Evolutionary conservation across 163 green algal species (phyloP).

Genomic region (Chloroidium sp.): DNA sequence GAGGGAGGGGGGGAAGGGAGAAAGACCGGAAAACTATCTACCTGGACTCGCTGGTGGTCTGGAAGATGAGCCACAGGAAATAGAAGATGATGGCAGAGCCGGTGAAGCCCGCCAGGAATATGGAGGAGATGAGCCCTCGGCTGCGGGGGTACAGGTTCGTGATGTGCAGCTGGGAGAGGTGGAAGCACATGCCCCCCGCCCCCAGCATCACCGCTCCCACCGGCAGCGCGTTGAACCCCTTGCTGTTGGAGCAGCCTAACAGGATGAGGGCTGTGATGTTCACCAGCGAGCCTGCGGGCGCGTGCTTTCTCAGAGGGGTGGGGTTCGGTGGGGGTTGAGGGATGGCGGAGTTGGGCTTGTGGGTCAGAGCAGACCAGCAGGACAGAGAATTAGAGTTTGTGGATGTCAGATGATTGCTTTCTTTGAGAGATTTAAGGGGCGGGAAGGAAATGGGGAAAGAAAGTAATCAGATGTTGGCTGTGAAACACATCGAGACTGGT

Average conservation of each 20-base stretch:
- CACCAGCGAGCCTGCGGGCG: conserved; percentile 33
- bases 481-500: too few species aligned
- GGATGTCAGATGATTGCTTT: neutral
- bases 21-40: too few species aligned
- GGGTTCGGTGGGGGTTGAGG: neutral
- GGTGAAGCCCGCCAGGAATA: conserved; percentile 55
- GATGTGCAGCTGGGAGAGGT: conserved; percentile 55
- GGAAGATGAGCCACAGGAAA: conserved; percentile 40
- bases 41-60: conserved; percentile 11
- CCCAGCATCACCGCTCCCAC: conserved; percentile 32
- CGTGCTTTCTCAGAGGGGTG: neutral
- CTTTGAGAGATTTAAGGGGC: too few species aligned
- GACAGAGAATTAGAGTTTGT: conserved; percentile 1
- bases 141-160: conserved; percentile 33
- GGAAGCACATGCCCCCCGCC: conserved; percentile 52
- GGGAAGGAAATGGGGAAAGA: too few species aligned
- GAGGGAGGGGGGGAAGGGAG: too few species aligned
- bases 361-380: neutral
- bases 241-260: conserved; percentile 25
- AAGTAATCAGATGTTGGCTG: too few species aligned
- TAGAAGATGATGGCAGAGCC: conserved; percentile 54
- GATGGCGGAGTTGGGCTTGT: neutral
- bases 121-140: conserved; percentile 32
- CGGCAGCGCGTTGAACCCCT: conserved; percentile 14
- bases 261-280: conserved; percentile 48